A percentile compares a stretch with the other conserved stretches of the same genome.
Evolutionary conservation across 176 grass and related monocot genomes (phyloP).

Genomic region (Typha latifolia): DNA sequence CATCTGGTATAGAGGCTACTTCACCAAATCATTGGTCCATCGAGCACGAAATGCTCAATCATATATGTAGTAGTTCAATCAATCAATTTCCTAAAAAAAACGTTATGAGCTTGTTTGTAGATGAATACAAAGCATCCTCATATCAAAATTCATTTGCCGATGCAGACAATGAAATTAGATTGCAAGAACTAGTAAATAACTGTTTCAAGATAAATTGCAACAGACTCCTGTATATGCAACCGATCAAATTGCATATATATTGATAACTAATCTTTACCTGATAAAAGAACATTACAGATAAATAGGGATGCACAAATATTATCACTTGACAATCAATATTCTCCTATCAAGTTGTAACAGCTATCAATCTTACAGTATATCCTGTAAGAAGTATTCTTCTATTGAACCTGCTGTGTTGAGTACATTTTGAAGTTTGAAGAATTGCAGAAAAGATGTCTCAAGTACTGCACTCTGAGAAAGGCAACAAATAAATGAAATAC

Average conservation of each 20-base stretch:
- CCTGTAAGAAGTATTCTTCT: slow-evolving; percentile 1
- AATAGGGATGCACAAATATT: neutral
- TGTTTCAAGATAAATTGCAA: too few relatives aligned
- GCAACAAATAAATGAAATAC: neutral
- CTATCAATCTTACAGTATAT: neutral
- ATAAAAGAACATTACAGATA: neutral
- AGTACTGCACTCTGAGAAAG: slow-evolving; percentile 1
- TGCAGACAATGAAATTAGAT: too few relatives aligned
- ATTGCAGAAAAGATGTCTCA: neutral
- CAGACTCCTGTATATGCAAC: too few relatives aligned
- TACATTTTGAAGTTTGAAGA: neutral
- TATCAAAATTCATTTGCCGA: too few relatives aligned
- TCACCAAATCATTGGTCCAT: too few relatives aligned
- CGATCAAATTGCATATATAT: neutral
- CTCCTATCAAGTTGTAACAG: neutral
- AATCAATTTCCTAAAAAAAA: too few relatives aligned
- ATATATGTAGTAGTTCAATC: too few relatives aligned
- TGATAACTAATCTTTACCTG: neutral
- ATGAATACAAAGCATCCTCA: too few relatives aligned
- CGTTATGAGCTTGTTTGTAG: too few relatives aligned
- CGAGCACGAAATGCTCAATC: too few relatives aligned
- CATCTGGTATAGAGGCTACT: too few relatives aligned
- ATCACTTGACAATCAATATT: neutral
- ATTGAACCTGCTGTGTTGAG: slow-evolving; percentile 5
- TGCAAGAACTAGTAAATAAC: too few relatives aligned